phyloP scores from a whole-genome alignment of 305 asterid species.

The Striga hermonthica region DNA sequence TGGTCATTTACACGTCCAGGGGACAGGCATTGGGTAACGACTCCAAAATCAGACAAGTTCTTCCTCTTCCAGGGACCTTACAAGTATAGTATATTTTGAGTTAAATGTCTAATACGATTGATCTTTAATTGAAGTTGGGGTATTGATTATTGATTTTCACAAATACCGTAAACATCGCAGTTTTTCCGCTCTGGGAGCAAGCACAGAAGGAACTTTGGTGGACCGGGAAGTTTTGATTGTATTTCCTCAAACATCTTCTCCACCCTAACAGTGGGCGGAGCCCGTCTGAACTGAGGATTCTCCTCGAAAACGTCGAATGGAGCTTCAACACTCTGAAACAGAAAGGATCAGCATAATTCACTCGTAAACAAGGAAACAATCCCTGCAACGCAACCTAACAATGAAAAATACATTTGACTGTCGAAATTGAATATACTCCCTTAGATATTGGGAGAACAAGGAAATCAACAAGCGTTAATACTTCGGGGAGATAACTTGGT shows the following conservation, averaged over 20 bases:
- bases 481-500: background rate
- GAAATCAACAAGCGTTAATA: background rate
- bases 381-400: background rate
- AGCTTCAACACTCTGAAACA: constrained; percentile 42
- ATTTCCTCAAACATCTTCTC: constrained; percentile 58
- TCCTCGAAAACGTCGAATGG: constrained; percentile 59
- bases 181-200: constrained; percentile 61
- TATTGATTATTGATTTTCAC: background rate
- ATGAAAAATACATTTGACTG: background rate
- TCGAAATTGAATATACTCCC: background rate
- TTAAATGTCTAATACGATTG: background rate
- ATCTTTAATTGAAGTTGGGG: background rate
- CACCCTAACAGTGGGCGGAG: constrained; percentile 58
- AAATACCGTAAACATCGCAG: constrained; percentile 60
- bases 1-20: constrained; percentile 74
- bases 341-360: background rate
- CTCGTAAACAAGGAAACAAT: background rate
- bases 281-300: constrained; percentile 48
- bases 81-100: constrained; percentile 7
- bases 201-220: constrained; percentile 66
- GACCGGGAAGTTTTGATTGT: constrained; percentile 50
- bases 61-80: constrained; percentile 92
- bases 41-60: constrained; percentile 72
- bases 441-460: background rate
- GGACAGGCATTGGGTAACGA: constrained; percentile 81